These are phyloP conservation scores for Aspergillus sp. DNA, from an alignment of 2,329 filamentous ascomycete genomes.

Conservation along the genomic window DNA sequence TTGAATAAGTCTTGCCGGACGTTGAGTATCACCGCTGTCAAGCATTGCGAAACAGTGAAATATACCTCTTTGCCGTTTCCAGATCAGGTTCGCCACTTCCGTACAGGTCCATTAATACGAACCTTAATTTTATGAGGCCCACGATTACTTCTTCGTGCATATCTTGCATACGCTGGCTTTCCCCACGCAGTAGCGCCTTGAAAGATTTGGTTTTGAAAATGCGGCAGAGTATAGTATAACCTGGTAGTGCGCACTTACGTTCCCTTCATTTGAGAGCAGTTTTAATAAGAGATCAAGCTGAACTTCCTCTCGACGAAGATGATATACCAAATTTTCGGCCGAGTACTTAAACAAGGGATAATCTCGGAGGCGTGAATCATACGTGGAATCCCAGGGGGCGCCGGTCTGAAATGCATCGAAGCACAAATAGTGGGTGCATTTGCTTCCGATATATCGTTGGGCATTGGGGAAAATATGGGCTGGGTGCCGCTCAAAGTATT, in stretches of 20 bases:
- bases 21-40: too few relatives aligned
- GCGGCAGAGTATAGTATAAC: not conserved
- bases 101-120: not conserved
- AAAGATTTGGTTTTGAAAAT: too few relatives aligned
- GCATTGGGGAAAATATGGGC: constrained; percentile 15
- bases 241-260: not conserved
- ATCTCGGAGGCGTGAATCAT: not conserved
- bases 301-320: not conserved
- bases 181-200: too few relatives aligned
- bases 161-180: too few relatives aligned
- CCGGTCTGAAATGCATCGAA: constrained; percentile 17
- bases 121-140: too few relatives aligned
- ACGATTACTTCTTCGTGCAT: not conserved
- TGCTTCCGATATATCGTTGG: constrained; percentile 14
- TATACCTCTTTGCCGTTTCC: too few relatives aligned
- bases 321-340: not conserved
- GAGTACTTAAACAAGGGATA: not conserved
- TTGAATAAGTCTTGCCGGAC: too few relatives aligned
- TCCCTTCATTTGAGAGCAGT: not conserved
- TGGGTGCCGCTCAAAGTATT: constrained; percentile 28
- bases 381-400: not conserved
- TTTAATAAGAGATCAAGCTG: not conserved
- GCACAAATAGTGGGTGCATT: constrained; percentile 24
- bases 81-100: too few relatives aligned
- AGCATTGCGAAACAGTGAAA: too few relatives aligned